Evolutionary conservation across 371 early-diverging fungal genomes (phyloP).

Genomic region (Zychaea mexicana): DNA sequence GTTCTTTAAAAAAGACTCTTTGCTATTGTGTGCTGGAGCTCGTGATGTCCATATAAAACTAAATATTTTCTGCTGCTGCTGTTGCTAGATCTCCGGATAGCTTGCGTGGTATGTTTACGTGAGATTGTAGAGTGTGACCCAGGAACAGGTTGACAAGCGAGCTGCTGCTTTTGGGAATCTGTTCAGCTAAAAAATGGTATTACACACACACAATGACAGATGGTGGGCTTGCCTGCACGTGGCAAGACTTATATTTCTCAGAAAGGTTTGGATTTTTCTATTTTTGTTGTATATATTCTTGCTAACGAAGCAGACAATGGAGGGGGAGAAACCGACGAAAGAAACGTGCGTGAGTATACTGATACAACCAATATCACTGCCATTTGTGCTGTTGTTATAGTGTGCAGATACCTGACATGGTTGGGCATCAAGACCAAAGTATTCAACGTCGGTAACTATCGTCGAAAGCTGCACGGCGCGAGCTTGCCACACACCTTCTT

Average conservation of each 20-base stretch:
- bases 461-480: slow-evolving; percentile 88
- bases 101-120: slow-evolving; percentile 60
- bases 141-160: neutral
- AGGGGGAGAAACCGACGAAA: neutral
- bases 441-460: slow-evolving; percentile 96
- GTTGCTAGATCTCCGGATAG: slow-evolving; percentile 56
- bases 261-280: slow-evolving; percentile 60
- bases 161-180: too few relatives aligned
- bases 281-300: neutral
- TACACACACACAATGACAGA: slow-evolving; percentile 34
- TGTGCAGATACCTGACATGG: slow-evolving; percentile 67
- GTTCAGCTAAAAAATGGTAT: neutral
- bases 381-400: neutral
- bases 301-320: neutral
- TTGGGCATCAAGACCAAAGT: slow-evolving; percentile 90
- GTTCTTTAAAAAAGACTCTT: too few relatives aligned
- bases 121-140: neutral
- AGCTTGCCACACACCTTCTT: slow-evolving; percentile 87
- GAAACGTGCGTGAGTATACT: too few relatives aligned
- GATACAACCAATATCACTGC: too few relatives aligned
- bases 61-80: neutral
- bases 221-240: slow-evolving; percentile 87
- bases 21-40: neutral
- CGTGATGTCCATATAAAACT: neutral
- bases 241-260: slow-evolving; percentile 93